Conservation (phyloP, 2,329 filamentous ascomycete species). For the Aspergillus sp. region DNA sequence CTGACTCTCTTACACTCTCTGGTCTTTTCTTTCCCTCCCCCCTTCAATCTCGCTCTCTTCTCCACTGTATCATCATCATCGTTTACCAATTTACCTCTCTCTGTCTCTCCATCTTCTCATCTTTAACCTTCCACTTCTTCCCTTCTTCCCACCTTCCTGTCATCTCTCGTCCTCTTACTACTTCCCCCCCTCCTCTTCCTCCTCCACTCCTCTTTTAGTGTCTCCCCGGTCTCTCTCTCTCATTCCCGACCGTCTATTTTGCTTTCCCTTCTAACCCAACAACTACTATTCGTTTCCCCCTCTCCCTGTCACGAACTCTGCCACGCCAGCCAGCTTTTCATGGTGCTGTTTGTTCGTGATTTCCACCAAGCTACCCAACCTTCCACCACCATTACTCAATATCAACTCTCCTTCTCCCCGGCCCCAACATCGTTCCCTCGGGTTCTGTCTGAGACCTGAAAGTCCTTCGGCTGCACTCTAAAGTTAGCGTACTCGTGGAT, state of each 20-base stretch:
- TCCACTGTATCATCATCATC: conserved; percentile 24
- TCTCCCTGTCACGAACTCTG: not conserved
- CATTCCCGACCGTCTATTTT: conserved; percentile 1
- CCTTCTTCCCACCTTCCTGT: conserved; percentile 12
- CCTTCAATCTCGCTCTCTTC: conserved; percentile 20
- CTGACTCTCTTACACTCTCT: no score
- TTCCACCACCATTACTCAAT: not conserved
- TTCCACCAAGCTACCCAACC: conserved; percentile 1
- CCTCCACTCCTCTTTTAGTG: conserved; percentile 7
- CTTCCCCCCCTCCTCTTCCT: conserved; percentile 16
- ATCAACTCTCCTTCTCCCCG: not conserved
- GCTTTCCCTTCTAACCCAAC: not conserved
- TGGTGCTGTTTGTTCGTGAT: conserved; percentile 1
- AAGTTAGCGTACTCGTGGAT: not conserved
- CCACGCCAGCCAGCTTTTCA: not conserved
- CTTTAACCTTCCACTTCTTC: conserved; percentile 13
- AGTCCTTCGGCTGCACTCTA: not conserved
- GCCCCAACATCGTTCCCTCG: not conserved
- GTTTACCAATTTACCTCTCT: not conserved
- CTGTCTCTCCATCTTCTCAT: conserved; percentile 12
- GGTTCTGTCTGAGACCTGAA: not conserved
- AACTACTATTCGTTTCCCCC: not conserved
- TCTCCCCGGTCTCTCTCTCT: not conserved
- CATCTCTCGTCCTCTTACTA: conserved; percentile 14
- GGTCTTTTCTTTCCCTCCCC: not conserved